Percentiles rank a stretch among this genome's conserved stretches.
Evolutionary conservation across 2,329 filamentous ascomycete species (phyloP).

Genomic region (Neonectria hederae): DNA sequence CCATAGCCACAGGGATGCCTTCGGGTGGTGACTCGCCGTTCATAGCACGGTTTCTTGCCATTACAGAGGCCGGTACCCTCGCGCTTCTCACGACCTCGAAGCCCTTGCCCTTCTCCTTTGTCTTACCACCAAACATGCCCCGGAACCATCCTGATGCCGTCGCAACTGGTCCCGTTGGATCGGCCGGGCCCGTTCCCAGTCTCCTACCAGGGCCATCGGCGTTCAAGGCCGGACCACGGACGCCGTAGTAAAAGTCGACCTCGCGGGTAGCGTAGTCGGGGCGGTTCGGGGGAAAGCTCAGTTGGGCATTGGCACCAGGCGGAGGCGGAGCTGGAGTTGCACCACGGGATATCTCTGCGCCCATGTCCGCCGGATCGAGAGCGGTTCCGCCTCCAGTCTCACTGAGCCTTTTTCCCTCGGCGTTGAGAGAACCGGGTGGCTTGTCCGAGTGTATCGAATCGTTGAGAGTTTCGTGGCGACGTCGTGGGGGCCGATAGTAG

Average conservation of each 20-base stretch:
- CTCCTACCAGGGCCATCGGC: slow-evolving; percentile 83
- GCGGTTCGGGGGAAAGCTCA: slow-evolving; percentile 62
- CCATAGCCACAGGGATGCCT: slow-evolving; percentile 72
- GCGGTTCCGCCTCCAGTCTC: slow-evolving; percentile 44
- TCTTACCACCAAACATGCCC: slow-evolving; percentile 80
- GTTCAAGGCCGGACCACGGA: slow-evolving; percentile 86
- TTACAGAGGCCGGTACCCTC: slow-evolving; percentile 81
- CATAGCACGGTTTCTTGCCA: slow-evolving; percentile 60
- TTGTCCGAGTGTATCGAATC: slow-evolving; percentile 47
- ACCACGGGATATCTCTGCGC: slow-evolving; percentile 53
- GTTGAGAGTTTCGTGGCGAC: slow-evolving; percentile 69
- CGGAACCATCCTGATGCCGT: slow-evolving; percentile 92
- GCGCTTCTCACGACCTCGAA: slow-evolving; percentile 96
- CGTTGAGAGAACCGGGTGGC: slow-evolving; percentile 41
- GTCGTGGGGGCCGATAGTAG: slow-evolving; percentile 87
- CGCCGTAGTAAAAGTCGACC: slow-evolving; percentile 96
- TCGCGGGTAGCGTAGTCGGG: slow-evolving; percentile 94
- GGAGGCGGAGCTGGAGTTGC: slow-evolving; percentile 55
- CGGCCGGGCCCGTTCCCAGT: slow-evolving; percentile 91
- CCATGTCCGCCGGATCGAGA: slow-evolving; percentile 53
- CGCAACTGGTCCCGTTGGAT: slow-evolving; percentile 90
- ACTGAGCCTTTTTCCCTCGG: slow-evolving; percentile 51
- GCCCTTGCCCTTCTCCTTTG: slow-evolving; percentile 93
- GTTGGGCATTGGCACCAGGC: slow-evolving; percentile 40
- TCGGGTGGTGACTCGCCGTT: slow-evolving; percentile 74